A percentile compares a stretch with the other conserved stretches of the same genome.
Conservation (phyloP, 148 eudicot species). For the Diospyros lotus region DNA sequence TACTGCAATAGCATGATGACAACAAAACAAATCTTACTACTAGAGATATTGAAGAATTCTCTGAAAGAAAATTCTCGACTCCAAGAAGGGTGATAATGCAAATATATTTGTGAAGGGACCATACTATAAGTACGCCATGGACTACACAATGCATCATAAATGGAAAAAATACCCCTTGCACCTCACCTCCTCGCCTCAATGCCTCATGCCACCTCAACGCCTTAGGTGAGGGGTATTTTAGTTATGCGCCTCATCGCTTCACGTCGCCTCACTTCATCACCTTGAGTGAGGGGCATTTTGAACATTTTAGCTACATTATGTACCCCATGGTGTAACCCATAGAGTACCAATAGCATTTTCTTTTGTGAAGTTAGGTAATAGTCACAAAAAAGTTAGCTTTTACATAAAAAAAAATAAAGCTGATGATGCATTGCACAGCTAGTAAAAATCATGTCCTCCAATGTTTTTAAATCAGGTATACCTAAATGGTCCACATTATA, state of each 20-base stretch:
- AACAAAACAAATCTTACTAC: neutral
- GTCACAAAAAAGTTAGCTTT: neutral
- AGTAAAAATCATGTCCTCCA: neutral
- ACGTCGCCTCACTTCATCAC: too few relatives aligned
- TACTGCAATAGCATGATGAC: neutral
- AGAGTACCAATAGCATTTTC: too few relatives aligned
- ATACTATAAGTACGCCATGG: too few relatives aligned
- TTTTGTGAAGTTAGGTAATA: neutral
- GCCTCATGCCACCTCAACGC: too few relatives aligned
- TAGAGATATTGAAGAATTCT: neutral
- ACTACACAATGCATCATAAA: too few relatives aligned
- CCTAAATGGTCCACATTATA: constrained; percentile 81
- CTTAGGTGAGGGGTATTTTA: too few relatives aligned
- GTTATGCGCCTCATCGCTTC: too few relatives aligned
- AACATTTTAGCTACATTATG: too few relatives aligned
- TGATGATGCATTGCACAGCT: constrained; percentile 7
- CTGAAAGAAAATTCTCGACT: neutral
- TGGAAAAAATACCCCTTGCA: too few relatives aligned
- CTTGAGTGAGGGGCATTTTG: too few relatives aligned
- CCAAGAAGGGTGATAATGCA: neutral
- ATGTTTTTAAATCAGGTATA: constrained; percentile 20
- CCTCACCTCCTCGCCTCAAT: too few relatives aligned
- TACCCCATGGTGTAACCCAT: too few relatives aligned
- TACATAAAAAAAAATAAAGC: neutral
- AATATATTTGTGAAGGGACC: neutral